These are phyloP conservation scores for Sisymbrium altissimum DNA, from an alignment of 345 rosid genomes.

Conservation along the genomic window DNA sequence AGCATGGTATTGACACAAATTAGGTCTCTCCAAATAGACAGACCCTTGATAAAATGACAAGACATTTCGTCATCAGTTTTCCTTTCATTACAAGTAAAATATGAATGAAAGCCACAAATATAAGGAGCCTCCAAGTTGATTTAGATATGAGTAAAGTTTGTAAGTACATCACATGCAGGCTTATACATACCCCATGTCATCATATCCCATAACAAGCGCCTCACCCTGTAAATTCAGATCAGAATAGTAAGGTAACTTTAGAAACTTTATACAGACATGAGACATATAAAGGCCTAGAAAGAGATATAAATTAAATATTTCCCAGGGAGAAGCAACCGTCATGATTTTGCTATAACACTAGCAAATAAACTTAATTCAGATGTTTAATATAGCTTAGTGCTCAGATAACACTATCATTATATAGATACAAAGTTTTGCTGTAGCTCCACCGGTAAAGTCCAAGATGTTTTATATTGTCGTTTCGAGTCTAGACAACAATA, in stretches of 20 bases:
- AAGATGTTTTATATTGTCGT: neutral
- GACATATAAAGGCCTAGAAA: neutral
- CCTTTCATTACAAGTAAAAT: neutral
- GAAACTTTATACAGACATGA: neutral
- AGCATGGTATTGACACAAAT: slow-evolving; percentile 3
- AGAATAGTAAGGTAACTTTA: slow-evolving; percentile 10
- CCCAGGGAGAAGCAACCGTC: neutral
- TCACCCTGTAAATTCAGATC: slow-evolving; percentile 68
- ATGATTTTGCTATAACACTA: neutral
- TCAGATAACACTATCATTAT: neutral
- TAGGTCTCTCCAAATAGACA: slow-evolving; percentile 7
- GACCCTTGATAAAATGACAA: neutral
- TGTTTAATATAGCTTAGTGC: neutral
- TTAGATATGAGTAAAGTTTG: neutral
- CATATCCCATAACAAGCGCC: slow-evolving; percentile 98
- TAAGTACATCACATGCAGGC: neutral
- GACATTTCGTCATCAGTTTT: neutral
- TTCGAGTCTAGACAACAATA: neutral
- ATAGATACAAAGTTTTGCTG: neutral
- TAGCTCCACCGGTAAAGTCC: neutral
- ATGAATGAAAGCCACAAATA: slow-evolving; percentile 12
- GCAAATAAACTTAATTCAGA: no score
- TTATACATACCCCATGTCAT: slow-evolving; percentile 88
- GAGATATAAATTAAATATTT: neutral
- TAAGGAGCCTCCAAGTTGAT: neutral